Evolutionary conservation across 768 basidiomycete species (phyloP), one percentile per base, ranked within the genome.

Genomic region (Mycena galopus): DNA sequence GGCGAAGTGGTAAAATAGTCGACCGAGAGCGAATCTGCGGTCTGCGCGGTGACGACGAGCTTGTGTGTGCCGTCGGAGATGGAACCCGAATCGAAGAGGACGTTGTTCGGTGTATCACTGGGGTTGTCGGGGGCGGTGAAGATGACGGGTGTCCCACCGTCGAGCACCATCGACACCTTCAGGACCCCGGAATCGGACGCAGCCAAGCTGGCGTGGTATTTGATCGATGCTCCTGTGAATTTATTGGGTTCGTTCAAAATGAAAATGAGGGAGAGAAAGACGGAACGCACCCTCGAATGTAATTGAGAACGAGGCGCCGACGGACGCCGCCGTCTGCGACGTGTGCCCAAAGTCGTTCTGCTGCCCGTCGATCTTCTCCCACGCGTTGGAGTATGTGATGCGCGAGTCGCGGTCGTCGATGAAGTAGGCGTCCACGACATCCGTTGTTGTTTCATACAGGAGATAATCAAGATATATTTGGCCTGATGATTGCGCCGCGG

Each of bases 1-100:
- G 67, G 67, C 1, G 58, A 53, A 23, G 65, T 44, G 17, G 65
- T 55, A 33, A 71, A 59, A 56, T 65, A 71, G 30, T 71, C 69
- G 3, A 35, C 33, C 69, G 55, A 71, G 14, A 65, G 29, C 0
- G 69, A 7, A 9, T 57, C 23, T n/a, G 33, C 57, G 21, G 50
- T 65, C n/a, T 47, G 19, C 14, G 62, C 47, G 33, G 69, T 71
- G 29, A 71, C 70, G 23, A 65, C 59, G 32, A 71, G 56, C 0
- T 16, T 60, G 29, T 65, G 64, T 0, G 30, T 60, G 33, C 64
- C 70, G 5, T 37, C 29, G 12, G 63, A 16, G 2, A 71, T 21
- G 16, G 42, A 35, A 19, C 27, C 50, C 12, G 70, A 59, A 3
- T 42, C 58, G 58, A 42, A 71, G 39, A 71, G 65, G 0, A 65